Percentiles rank a stretch among this genome's conserved stretches.
These are phyloP conservation scores for Mucor circinelloides DNA, from an alignment of 371 early-diverging fungal genomes.

Conservation along the genomic window DNA sequence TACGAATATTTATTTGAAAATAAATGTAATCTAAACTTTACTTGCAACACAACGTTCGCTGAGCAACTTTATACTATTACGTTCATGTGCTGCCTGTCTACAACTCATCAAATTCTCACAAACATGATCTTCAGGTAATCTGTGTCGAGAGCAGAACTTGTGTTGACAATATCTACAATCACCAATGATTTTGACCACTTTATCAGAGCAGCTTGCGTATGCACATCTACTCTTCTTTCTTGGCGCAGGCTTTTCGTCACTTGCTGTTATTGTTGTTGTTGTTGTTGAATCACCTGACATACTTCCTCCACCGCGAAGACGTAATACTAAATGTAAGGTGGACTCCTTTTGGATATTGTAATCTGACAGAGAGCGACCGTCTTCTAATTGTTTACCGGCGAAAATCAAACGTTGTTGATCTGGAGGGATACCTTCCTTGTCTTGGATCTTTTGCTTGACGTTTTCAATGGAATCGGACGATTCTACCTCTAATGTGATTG, in stretches of 20 bases:
- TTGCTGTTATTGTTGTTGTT: conserved; percentile 12
- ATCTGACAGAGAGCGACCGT: conserved; percentile 86
- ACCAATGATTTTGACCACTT: conserved; percentile 50
- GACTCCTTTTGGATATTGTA: conserved; percentile 90
- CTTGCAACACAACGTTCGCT: conserved; percentile 71
- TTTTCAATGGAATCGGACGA: conserved; percentile 87
- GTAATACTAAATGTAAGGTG: conserved; percentile 30
- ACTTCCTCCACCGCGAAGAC: conserved; percentile 16
- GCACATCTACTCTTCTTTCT: conserved; percentile 42
- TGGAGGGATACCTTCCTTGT: conserved; percentile 80
- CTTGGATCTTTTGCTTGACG: conserved; percentile 95
- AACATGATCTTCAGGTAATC: conserved; percentile 69
- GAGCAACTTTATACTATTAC: conserved; percentile 56
- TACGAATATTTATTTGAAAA: background rate
- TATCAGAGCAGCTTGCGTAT: conserved; percentile 39
- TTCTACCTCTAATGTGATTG: conserved; percentile 92
- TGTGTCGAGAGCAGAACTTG: conserved; percentile 64
- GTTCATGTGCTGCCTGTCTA: conserved; percentile 55
- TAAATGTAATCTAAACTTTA: conserved; percentile 47
- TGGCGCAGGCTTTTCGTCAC: conserved; percentile 2
- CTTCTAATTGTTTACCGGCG: conserved; percentile 97
- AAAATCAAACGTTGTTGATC: conserved; percentile 96
- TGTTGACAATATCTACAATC: conserved; percentile 53
- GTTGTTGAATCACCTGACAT: background rate
- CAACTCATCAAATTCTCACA: conserved; percentile 66